Conservation (phyloP, 805 yeast genomes). For the Candida corydali region DNA sequence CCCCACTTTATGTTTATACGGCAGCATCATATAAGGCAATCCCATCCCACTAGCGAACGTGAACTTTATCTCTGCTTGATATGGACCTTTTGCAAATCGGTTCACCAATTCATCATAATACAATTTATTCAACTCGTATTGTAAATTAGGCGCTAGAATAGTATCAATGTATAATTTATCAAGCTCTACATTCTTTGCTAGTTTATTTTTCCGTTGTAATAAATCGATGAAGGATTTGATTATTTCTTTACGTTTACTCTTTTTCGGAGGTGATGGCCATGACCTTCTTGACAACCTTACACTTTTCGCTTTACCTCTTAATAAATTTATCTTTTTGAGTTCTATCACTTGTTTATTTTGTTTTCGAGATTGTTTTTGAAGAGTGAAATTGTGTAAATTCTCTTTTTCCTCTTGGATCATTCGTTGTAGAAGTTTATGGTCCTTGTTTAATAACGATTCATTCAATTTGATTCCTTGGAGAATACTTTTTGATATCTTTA, state of each 20-base stretch:
- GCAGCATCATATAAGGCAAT: conserved; percentile 25
- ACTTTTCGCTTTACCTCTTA: conserved; percentile 4
- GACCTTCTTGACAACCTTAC: conserved; percentile 2
- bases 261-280: neutral
- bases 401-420: neutral
- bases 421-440: neutral
- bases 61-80: conserved; percentile 23
- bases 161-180: conserved; percentile 28
- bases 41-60: conserved; percentile 29
- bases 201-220: conserved; percentile 19
- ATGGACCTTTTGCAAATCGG: conserved; percentile 34
- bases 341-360: neutral
- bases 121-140: conserved; percentile 28
- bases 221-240: conserved; percentile 26
- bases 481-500: neutral
- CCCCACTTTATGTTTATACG: conserved; percentile 15
- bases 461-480: conserved; percentile 1
- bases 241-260: neutral
- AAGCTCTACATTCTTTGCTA: conserved; percentile 21
- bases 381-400: neutral
- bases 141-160: conserved; percentile 30
- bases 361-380: neutral
- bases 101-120: conserved; percentile 16
- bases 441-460: neutral
- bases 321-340: conserved; percentile 1